These are phyloP conservation scores for Ilyonectria destructans DNA, from an alignment of 2,329 filamentous ascomycete genomes.

Conservation along the genomic window DNA sequence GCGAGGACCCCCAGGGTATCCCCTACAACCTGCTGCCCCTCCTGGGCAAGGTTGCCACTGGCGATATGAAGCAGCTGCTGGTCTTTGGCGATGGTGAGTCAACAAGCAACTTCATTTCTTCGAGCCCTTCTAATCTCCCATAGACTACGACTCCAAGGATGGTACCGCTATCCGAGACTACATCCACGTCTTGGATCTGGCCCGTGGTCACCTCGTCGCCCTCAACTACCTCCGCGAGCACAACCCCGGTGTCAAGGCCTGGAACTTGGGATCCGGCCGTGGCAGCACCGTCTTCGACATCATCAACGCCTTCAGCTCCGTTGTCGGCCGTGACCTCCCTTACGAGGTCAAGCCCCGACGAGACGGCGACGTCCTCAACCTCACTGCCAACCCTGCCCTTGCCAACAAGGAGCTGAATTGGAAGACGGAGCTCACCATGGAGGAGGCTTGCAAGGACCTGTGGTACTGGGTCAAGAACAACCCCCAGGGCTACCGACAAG, in stretches of 20 bases:
- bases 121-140: slow-evolving; percentile 39
- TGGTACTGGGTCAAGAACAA: slow-evolving; percentile 99
- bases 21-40: slow-evolving; percentile 97
- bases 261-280: slow-evolving; percentile 96
- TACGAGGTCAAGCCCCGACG: slow-evolving; percentile 90
- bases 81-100: slow-evolving; percentile 93
- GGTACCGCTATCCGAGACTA: slow-evolving; percentile 98
- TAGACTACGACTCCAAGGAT: slow-evolving; percentile 92
- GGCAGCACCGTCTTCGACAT: slow-evolving; percentile 98
- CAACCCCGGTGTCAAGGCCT: slow-evolving; percentile 91
- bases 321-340: slow-evolving; percentile 87
- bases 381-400: slow-evolving; percentile 91
- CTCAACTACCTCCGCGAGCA: slow-evolving; percentile 90
- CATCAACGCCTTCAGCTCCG: slow-evolving; percentile 91
- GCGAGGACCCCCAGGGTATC: slow-evolving; percentile 95
- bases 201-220: slow-evolving; percentile 88
- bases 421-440: slow-evolving; percentile 92
- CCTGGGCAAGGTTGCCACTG: slow-evolving; percentile 95
- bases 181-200: slow-evolving; percentile 95
- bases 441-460: slow-evolving; percentile 93
- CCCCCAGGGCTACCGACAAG: slow-evolving; percentile 93
- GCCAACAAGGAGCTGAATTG: slow-evolving; percentile 93
- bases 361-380: slow-evolving; percentile 91
- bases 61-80: slow-evolving; percentile 92
- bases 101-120: not conserved